Base-by-base conservation (phyloP, 495 filamentous ascomycete species). In the Xanthoparmelia taractica region DNA sequence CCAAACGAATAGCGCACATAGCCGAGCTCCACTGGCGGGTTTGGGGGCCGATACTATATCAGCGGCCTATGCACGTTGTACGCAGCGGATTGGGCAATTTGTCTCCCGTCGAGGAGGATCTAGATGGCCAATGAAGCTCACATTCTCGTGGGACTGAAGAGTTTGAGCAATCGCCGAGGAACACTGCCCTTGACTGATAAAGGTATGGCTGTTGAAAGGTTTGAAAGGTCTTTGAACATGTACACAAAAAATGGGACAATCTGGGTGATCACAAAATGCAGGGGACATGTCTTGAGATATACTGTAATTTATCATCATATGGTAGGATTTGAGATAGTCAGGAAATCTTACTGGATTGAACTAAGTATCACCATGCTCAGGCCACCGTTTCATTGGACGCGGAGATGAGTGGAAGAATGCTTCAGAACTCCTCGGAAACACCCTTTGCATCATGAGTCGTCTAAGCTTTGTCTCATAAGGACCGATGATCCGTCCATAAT, bases 21-120 rank as follows among this genome's bases (percentile, higher is more conserved):
- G 84, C 85, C 12, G 79, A 91, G 25, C 74, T 96, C 29, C 91
- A 96, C 72, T 96, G 91, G 91, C 79, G 87, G 57, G 86, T 95
- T 4, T 96, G 91, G 91, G 86, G 83, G 8, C 84, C 85, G 37
- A 73, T 90, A 55, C 82, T 84, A 1, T 95, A 90, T 70, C 71
- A 66, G 33, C 58, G 62, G 31, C 54, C 57, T 31, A 4, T 54
- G 27, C 29, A 8, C 15, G 50, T n/a, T 33, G 18, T 27, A 54
- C 2, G 17, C 50, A 10, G 29, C 20, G 5, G 29, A 12, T 37
- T 36, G 38, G 37, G 20, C 23, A 13, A 41, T 27, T 20, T 7
- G 2, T 20, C 15, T 18, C 50, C 29, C 17, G 7, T 54, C 29
- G 6, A 54, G 4, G 47, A 50, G 25, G 17, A 6, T 54, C 6